phyloP scores from a whole-genome alignment of 225 moss, liverwort and hornwort genomes.

The Sphagnum tenellum region DNA sequence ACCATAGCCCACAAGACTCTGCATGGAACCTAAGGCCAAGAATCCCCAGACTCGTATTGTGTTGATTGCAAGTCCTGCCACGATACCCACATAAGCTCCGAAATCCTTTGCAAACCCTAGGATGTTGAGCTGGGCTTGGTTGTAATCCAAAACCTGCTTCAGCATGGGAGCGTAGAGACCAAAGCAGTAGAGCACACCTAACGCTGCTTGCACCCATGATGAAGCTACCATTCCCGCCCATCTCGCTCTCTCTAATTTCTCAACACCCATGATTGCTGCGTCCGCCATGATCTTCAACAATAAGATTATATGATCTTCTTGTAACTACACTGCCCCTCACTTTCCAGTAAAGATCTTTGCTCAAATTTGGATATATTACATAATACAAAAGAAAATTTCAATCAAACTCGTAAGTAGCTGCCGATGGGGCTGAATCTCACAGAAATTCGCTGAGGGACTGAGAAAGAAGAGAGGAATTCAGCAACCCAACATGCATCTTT shows the following conservation, averaged over 20 bases:
- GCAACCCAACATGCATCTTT: too few relatives aligned
- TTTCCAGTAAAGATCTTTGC: too few relatives aligned
- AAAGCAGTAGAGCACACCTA: constrained; percentile 16
- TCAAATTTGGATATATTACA: too few relatives aligned
- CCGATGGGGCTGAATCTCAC: too few relatives aligned
- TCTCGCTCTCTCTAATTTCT: not conserved
- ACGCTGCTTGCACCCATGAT: constrained; percentile 19
- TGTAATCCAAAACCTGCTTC: constrained; percentile 14
- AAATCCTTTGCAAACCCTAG: constrained; percentile 35
- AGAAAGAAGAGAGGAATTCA: too few relatives aligned
- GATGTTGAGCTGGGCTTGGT: constrained; percentile 29
- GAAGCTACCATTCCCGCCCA: constrained; percentile 33
- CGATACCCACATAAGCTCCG: constrained; percentile 29
- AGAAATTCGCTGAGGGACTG: too few relatives aligned
- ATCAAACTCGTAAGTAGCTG: too few relatives aligned
- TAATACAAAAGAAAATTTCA: too few relatives aligned
- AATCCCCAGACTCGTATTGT: constrained; percentile 16
- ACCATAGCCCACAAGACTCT: constrained; percentile 24
- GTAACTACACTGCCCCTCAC: too few relatives aligned
- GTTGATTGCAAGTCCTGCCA: constrained; percentile 17
- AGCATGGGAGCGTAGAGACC: constrained; percentile 20
- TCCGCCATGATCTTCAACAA: too few relatives aligned
- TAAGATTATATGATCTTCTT: too few relatives aligned
- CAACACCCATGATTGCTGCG: too few relatives aligned
- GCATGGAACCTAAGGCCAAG: constrained; percentile 11